Percentiles rank a stretch among this genome's conserved stretches.
These are phyloP conservation scores for Endogone sp. DNA, from an alignment of 192 early-diverging fungal species.

Conservation along the genomic window DNA sequence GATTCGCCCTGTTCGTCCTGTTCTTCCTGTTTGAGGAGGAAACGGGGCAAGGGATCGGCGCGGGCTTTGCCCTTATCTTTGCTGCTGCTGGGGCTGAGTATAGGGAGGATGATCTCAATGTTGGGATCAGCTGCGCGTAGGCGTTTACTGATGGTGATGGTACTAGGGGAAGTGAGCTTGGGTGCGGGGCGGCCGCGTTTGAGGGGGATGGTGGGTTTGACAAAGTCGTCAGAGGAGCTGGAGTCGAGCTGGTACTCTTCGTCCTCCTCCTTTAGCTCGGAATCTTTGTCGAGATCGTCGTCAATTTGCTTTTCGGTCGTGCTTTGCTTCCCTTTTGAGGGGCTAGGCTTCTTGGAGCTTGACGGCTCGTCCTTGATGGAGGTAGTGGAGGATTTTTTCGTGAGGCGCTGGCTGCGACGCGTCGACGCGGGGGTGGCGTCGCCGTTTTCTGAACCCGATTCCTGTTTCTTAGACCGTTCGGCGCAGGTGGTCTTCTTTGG, in stretches of 20 bases:
- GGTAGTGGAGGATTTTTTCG: neutral
- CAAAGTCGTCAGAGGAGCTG: neutral
- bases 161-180: neutral
- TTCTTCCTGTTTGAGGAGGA: neutral
- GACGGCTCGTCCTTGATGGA: neutral
- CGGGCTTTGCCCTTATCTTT: neutral
- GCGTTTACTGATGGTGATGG: neutral
- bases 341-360: neutral
- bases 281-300: neutral
- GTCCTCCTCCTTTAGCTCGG: no score
- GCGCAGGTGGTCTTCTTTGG: no score
- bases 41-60: no score
- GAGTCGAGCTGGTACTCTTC: no score
- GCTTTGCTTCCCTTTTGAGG: neutral
- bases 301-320: neutral
- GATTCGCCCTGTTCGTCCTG: neutral
- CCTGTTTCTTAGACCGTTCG: no score
- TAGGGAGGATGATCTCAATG: neutral
- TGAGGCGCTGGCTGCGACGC: neutral
- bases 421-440: neutral
- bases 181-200: neutral
- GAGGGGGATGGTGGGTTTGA: neutral
- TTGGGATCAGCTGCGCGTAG: neutral
- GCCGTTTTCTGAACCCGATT: neutral
- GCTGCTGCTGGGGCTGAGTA: neutral